Conservation (phyloP, 1,284 basidiomycete species). For the Bjerkandera adusta region DNA sequence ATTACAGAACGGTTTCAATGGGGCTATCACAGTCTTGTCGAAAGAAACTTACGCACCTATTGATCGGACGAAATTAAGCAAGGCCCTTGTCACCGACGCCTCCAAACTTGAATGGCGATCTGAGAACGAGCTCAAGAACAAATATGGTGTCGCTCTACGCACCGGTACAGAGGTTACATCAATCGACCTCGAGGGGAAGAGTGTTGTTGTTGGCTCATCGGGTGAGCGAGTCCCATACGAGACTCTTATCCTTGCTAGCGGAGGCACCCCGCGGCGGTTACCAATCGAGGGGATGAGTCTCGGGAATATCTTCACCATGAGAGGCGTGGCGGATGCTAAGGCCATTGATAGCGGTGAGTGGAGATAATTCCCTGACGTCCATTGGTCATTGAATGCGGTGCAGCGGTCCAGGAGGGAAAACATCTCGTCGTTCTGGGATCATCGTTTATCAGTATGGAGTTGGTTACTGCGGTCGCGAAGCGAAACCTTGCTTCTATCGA, state of each 20-base stretch:
- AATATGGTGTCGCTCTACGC: conserved; percentile 77
- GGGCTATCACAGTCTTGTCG: conserved; percentile 77
- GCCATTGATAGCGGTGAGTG: conserved; percentile 68
- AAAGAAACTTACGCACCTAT: conserved; percentile 84
- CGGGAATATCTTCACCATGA: conserved; percentile 78
- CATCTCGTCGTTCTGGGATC: conserved; percentile 85
- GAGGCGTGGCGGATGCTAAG: conserved; percentile 72
- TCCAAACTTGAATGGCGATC: conserved; percentile 76
- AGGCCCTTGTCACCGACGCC: conserved; percentile 78
- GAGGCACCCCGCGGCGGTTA: conserved; percentile 65
- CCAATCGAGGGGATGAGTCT: conserved; percentile 80
- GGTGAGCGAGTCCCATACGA: conserved; percentile 67
- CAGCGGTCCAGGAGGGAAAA: conserved; percentile 58
- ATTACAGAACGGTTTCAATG: conserved; percentile 71
- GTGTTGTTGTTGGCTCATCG: conserved; percentile 56
- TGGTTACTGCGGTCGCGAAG: conserved; percentile 74
- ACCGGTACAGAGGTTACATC: conserved; percentile 69
- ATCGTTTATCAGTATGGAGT: conserved; percentile 94
- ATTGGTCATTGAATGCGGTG: conserved; percentile 4
- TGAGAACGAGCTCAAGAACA: conserved; percentile 74
- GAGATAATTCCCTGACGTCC: background rate
- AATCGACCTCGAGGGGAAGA: conserved; percentile 61
- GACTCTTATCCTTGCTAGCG: conserved; percentile 72
- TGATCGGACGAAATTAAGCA: conserved; percentile 91
- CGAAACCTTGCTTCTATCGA: conserved; percentile 77